phyloP scores from a whole-genome alignment of 305 asterid genomes.

The Fraxinus velutina region DNA sequence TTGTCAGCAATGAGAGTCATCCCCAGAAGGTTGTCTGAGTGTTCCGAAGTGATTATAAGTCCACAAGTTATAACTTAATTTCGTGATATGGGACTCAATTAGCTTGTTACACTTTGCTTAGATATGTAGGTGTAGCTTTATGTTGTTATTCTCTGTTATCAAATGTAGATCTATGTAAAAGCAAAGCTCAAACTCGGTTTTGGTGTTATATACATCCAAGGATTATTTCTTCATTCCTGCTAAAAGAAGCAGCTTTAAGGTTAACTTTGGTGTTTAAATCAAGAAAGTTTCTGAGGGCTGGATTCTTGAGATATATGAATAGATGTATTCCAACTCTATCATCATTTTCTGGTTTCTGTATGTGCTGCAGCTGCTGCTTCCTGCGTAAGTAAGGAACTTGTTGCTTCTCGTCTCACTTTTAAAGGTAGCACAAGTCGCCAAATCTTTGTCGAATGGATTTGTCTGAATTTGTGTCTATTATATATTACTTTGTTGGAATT shows the following conservation, averaged over 20 bases:
- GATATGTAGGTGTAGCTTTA: neutral
- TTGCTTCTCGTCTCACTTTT: neutral
- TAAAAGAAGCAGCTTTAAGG: neutral
- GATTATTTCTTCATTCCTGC: neutral
- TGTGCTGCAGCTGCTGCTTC: neutral
- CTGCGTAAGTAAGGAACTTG: neutral
- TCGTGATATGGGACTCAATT: neutral
- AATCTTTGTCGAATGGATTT: neutral
- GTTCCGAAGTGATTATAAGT: neutral
- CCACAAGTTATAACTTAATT: neutral
- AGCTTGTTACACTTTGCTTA: neutral
- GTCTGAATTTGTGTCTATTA: neutral
- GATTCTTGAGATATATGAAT: neutral
- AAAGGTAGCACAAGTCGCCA: neutral
- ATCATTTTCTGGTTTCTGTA: neutral
- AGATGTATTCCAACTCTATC: neutral
- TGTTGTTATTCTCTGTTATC: neutral
- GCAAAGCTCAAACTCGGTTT: neutral
- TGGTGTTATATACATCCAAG: neutral
- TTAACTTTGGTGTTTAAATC: neutral
- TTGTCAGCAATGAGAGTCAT: neutral
- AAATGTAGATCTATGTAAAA: neutral
- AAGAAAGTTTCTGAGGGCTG: slow-evolving; percentile 13
- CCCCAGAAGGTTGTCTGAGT: neutral
- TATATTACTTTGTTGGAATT: neutral